Percentiles rank a stretch among this genome's conserved stretches.
These are phyloP conservation scores for Pezicula radicicola DNA, from an alignment of 2,329 filamentous ascomycete genomes.

Conservation along the genomic window DNA sequence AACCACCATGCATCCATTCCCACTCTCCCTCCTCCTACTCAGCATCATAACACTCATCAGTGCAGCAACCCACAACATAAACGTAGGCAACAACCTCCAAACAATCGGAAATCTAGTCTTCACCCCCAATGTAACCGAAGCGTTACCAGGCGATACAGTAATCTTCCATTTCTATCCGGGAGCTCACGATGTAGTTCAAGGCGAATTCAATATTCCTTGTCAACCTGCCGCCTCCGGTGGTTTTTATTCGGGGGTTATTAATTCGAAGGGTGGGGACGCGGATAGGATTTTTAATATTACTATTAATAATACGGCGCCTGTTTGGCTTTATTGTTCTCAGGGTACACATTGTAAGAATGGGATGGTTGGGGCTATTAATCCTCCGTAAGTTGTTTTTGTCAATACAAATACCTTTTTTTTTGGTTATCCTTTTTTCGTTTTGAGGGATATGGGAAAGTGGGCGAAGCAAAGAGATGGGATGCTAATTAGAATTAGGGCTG, in stretches of 20 bases:
- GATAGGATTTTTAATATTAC: not conserved
- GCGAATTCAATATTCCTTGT: slow-evolving; percentile 28
- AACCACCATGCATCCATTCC: not conserved
- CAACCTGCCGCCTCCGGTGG: slow-evolving; percentile 16
- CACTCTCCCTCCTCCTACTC: not conserved
- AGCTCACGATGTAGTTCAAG: slow-evolving; percentile 45
- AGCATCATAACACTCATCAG: not conserved
- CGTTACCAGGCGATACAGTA: not conserved
- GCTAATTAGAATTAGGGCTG: not conserved
- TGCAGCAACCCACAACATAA: not conserved
- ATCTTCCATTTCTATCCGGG: slow-evolving; percentile 40
- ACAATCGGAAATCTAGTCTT: not conserved
- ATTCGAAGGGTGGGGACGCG: not conserved
- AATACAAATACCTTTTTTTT: not conserved
- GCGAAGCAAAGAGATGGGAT: too few relatives aligned
- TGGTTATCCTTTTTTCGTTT: too few relatives aligned
- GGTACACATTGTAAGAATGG: not conserved
- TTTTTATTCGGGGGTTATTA: slow-evolving; percentile 17
- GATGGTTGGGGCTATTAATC: not conserved
- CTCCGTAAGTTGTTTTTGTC: too few relatives aligned
- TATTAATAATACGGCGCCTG: not conserved
- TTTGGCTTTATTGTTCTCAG: not conserved
- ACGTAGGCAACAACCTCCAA: not conserved
- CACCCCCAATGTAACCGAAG: not conserved
- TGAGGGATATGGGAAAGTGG: too few relatives aligned